Percentiles rank a stretch among this genome's conserved stretches.
Evolutionary conservation across 2,329 filamentous ascomycete species (phyloP).

Genomic region (Penicillium sp.): DNA sequence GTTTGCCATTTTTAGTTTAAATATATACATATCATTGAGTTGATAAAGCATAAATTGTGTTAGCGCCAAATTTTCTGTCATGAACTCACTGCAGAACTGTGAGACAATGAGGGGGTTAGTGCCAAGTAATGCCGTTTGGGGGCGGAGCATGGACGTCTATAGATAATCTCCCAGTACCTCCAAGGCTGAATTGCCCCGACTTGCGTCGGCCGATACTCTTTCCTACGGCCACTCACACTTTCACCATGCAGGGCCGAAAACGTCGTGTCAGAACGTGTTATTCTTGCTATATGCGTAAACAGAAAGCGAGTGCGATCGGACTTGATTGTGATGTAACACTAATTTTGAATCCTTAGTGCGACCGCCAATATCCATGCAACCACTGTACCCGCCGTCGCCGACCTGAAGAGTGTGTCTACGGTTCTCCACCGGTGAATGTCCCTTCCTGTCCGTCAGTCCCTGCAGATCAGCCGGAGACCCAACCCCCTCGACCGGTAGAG

Average conservation of each 20-base stretch:
- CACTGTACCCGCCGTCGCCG: constrained; percentile 2
- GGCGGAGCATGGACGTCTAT: too few relatives aligned
- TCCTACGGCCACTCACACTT: neutral
- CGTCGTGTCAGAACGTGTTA: neutral
- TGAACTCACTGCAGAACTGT: too few relatives aligned
- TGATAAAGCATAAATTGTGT: too few relatives aligned
- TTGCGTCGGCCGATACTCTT: neutral
- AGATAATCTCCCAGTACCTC: neutral
- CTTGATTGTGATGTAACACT: neutral
- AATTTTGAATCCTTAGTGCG: neutral
- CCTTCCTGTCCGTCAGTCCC: neutral
- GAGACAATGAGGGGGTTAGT: too few relatives aligned
- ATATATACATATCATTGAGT: too few relatives aligned
- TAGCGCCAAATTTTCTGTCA: too few relatives aligned
- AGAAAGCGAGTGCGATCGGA: neutral
- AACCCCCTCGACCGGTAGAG: neutral
- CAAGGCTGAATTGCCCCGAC: neutral
- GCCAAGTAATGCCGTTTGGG: too few relatives aligned
- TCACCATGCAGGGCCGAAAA: neutral
- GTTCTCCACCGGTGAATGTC: neutral
- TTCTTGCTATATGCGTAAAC: neutral
- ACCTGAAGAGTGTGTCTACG: constrained; percentile 1
- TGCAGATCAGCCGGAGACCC: neutral
- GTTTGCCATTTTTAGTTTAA: too few relatives aligned
- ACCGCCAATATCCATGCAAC: constrained; percentile 4